Percentiles rank a stretch among this genome's conserved stretches.
Evolutionary conservation across 345 rosid genomes (phyloP).

Genomic region (Lepidium africanum): DNA sequence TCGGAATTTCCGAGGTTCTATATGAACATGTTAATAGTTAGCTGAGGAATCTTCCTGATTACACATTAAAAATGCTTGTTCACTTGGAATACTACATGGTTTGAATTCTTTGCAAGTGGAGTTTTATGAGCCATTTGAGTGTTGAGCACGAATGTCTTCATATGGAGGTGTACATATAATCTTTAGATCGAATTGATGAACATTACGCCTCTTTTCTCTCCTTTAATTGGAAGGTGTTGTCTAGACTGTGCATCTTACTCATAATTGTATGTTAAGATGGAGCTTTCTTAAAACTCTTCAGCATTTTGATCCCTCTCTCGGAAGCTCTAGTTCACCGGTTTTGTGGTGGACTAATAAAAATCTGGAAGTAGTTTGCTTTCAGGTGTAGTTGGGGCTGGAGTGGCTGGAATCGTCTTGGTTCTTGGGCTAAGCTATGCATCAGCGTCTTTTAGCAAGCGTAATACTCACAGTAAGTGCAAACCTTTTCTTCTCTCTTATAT

Average conservation of each 20-base stretch:
- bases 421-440: slow-evolving; percentile 57
- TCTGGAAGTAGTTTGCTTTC: slow-evolving; percentile 62
- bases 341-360: slow-evolving; percentile 55
- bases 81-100: background rate
- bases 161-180: background rate
- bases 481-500: background rate
- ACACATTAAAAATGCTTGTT: background rate
- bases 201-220: background rate
- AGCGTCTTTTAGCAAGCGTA: slow-evolving; percentile 49
- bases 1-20: slow-evolving; percentile 7
- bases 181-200: background rate
- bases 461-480: slow-evolving; percentile 47
- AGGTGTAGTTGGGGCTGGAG: slow-evolving; percentile 78
- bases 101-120: background rate
- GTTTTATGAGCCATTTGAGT: background rate
- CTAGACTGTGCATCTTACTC: background rate
- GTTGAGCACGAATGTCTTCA: background rate
- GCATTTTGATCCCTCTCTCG: background rate
- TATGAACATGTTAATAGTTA: background rate
- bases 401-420: slow-evolving; percentile 54
- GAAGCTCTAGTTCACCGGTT: slow-evolving; percentile 15
- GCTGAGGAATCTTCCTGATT: background rate
- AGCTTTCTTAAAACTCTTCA: background rate
- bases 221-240: background rate
- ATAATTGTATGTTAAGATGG: background rate